Base-by-base conservation (phyloP, 83 land plant genomes). In the Diphasiastrum complanatum region DNA sequence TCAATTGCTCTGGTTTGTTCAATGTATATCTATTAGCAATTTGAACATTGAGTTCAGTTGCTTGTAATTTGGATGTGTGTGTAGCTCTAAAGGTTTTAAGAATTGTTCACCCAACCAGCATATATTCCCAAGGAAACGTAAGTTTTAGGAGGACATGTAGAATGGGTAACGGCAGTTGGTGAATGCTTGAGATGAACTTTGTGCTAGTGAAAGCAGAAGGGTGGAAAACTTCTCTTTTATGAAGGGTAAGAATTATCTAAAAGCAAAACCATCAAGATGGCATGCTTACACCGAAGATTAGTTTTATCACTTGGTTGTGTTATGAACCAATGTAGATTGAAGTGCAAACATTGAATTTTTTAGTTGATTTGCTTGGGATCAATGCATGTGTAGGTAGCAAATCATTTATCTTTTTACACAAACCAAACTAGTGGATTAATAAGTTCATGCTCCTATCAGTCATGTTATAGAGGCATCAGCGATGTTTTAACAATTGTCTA, bases 401-500 rank as follows among this genome's bases (percentile, higher is more conserved):
- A 8, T 8, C 14, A 38, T 8, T 8, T 8, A 25, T 51, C 37
- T 28, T 24, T 11, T 46, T 69, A 33, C 52, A 22, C 71, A 68
- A 34, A 27, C 22, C 60, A 66, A 45, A 49, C 47, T 11, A 48
- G 41, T 28, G 57, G 56, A n/a, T 10, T 46, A 27, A 46, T 45
- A 24, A 57, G 45, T 22, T 14, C 37, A 31, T 6, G 34, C 25
- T 41, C 54, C 46, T 5, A 47, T 27, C 81, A 75, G 28, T 61
- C 58, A 30, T 69, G 68, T 36, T 93, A 93, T 63, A 85, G 33
- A 71, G 98, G 95, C 45, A 85, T 88, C 40, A 22, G 53, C 41
- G 88, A 88, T 69, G 88, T 88, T 54, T 70, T 85, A 54, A 58
- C 70, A 30, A 79, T 78, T 53, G 87, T 84, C 8, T 75, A 77